Base-by-base conservation (phyloP, 371 early-diverging fungal species). In the Lichtheimia ornata region DNA sequence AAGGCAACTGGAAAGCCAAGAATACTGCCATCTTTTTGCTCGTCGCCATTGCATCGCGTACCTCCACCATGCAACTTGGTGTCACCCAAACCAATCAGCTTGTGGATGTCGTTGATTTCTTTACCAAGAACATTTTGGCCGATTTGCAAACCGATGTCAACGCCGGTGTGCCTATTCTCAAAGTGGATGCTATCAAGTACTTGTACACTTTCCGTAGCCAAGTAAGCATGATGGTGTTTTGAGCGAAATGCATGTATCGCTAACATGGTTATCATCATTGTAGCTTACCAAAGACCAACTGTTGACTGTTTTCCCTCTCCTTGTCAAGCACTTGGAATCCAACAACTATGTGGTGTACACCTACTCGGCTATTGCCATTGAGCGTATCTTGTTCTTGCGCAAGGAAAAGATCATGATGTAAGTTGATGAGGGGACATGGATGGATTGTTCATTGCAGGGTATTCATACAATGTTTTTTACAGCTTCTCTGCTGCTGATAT, bases 21-120 rank as follows among this genome's bases (percentile, higher is more conserved):
- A 97, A 99, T 65, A 91, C 94, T 0, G 98, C 99, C 40, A 82
- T 97, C 41, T 96, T 91, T 65, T 76, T 97, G 70, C 82, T 96
- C 40, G 94, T 92, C 5, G 87, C 97, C 17, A 89, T 97, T 53
- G 89, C 94, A 20, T 84, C 91, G 13, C 88, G 87, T 44, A 80
- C 84, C 40, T 70, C 78, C 3, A 84, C 84, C 9, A 69, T 82
- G 3, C 83, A 86, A 70, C 76, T 84, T 63, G 96, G 97, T 59
- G 94, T 91, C 0, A 94, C 93, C 6, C 76, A 81, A 30, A 84
- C 88, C 25, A 96, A 95, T 63, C 78, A 84, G 43, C 75, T 88
- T 50, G 88, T 97, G 43, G 85, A 94, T 59, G 83, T 96, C 17
- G 72, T 88, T 13, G 90, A 93, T 43, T 91, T 97, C 65, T 97